Conservation (phyloP, 176 grass and related monocot species). For the Raddia distichophylla region DNA sequence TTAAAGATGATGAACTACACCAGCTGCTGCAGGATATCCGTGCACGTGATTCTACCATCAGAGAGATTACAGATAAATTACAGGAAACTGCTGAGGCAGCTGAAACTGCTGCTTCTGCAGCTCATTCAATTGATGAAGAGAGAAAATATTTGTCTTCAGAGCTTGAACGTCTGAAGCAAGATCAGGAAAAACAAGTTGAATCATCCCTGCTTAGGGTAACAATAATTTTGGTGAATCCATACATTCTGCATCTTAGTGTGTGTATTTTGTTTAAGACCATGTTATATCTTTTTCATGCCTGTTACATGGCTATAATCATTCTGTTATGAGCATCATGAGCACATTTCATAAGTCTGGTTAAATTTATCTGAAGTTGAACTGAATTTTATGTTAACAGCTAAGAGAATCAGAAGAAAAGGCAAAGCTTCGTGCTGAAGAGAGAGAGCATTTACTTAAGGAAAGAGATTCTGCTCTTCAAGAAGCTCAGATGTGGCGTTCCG, state of each 20-base stretch:
- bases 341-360: constrained; percentile 21
- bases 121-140: constrained; percentile 85
- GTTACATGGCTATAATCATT: constrained; percentile 19
- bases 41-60: constrained; percentile 78
- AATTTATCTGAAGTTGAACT: constrained; percentile 10
- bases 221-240: constrained; percentile 24
- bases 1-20: constrained; percentile 94
- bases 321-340: constrained; percentile 3
- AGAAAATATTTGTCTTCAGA: constrained; percentile 67
- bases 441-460: constrained; percentile 71
- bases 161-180: constrained; percentile 63
- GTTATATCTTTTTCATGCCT: background rate
- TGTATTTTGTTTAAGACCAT: background rate
- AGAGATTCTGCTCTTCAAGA: constrained; percentile 91
- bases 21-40: constrained; percentile 78
- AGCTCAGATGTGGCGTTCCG: constrained; percentile 78
- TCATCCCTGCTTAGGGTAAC: constrained; percentile 70
- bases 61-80: constrained; percentile 86
- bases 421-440: constrained; percentile 63
- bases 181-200: constrained; percentile 67
- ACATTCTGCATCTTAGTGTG: background rate
- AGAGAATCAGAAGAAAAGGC: constrained; percentile 75
- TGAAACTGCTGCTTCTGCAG: constrained; percentile 82
- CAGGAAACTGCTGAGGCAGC: constrained; percentile 83
- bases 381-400: constrained; percentile 51